Evolutionary conservation across 2,329 filamentous ascomycete species (phyloP).

Genomic region (Aotearoamyces nothofagi): DNA sequence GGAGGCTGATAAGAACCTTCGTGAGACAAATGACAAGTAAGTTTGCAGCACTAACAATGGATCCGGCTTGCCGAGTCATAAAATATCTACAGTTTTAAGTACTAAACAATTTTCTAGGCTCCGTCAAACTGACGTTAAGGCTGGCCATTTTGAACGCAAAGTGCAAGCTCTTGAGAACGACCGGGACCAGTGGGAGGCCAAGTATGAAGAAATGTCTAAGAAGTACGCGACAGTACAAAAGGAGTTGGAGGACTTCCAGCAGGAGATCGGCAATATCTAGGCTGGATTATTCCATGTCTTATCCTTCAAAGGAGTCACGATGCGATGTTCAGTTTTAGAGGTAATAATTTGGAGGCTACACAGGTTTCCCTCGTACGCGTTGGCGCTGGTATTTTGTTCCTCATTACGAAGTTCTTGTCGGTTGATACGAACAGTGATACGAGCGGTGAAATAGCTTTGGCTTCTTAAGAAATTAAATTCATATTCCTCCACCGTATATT

Average conservation of each 20-base stretch:
- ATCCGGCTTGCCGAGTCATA: no score
- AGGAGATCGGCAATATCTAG: conserved; percentile 89
- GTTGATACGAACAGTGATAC: conserved; percentile 7
- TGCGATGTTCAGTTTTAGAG: conserved; percentile 5
- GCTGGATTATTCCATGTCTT: conserved; percentile 16
- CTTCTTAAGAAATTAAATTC: conserved; percentile 11
- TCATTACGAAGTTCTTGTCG: conserved; percentile 11
- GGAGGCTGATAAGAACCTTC: conserved; percentile 86
- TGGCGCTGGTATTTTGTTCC: conserved; percentile 14
- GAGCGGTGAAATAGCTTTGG: not conserved
- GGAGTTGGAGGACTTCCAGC: conserved; percentile 81
- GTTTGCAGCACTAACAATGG: no score
- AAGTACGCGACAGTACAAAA: conserved; percentile 75
- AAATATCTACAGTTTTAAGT: no score
- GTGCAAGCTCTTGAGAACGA: conserved; percentile 89
- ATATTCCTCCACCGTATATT: conserved; percentile 6
- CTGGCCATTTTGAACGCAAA: conserved; percentile 98
- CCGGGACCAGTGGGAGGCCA: conserved; percentile 88
- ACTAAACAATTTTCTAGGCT: conserved; percentile 43
- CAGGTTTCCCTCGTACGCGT: conserved; percentile 14
- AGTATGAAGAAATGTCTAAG: conserved; percentile 95
- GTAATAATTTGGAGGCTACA: conserved; percentile 7
- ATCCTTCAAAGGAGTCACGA: conserved; percentile 10
- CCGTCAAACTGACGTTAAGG: conserved; percentile 97
- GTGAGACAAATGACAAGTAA: conserved; percentile 98